A percentile compares a stretch with the other conserved stretches of the same genome.
These are phyloP conservation scores for Sistotremastrum niveocremeum DNA, from an alignment of 768 basidiomycete species.

Conservation along the genomic window DNA sequence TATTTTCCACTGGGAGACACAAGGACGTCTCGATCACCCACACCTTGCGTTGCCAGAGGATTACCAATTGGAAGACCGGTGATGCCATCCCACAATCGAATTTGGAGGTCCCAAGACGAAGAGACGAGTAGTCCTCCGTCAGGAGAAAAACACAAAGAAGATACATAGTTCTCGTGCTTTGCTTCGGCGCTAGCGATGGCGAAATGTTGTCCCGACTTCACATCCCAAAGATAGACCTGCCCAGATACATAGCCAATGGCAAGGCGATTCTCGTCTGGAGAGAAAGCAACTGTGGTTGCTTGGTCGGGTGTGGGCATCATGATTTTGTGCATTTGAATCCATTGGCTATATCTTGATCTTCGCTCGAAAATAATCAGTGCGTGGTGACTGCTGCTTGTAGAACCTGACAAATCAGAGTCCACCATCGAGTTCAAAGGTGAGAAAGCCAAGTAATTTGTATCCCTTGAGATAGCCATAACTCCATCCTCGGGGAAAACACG, in stretches of 20 bases:
- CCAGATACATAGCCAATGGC: conserved; percentile 20
- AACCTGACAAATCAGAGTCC: too few relatives aligned
- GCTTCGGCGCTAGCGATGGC: too few relatives aligned
- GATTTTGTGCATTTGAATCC: too few relatives aligned
- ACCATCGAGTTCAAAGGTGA: too few relatives aligned
- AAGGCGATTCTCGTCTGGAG: conserved; percentile 11
- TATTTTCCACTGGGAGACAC: conserved; percentile 11
- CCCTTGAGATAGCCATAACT: background rate
- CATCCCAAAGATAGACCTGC: too few relatives aligned
- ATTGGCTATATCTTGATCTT: too few relatives aligned
- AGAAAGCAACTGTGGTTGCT: conserved; percentile 15
- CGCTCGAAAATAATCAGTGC: too few relatives aligned
- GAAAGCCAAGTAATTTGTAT: too few relatives aligned
- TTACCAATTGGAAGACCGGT: background rate
- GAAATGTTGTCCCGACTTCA: background rate
- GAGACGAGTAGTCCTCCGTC: conserved; percentile 9
- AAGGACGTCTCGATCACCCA: conserved; percentile 7
- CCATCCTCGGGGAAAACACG: background rate
- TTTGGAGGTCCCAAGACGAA: conserved; percentile 2
- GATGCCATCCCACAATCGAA: conserved; percentile 5
- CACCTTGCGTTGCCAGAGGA: background rate
- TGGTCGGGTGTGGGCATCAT: too few relatives aligned
- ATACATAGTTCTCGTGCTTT: background rate
- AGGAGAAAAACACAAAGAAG: background rate
- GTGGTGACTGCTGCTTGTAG: too few relatives aligned